Base-by-base conservation (phyloP, 441 rosid species). In the Mallotus japonicus region DNA sequence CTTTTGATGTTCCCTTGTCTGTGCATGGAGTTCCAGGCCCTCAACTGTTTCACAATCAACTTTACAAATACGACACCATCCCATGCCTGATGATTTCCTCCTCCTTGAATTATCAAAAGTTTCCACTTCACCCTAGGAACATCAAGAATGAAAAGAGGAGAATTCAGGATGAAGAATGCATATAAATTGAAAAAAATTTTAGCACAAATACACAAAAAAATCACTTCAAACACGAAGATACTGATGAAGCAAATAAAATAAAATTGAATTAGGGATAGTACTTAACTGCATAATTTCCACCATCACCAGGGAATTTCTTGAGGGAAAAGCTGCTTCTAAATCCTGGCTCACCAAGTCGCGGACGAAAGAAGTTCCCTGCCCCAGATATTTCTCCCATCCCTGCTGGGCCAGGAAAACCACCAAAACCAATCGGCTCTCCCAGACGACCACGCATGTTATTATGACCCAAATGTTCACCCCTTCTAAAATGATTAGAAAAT, bases 51-150 rank as follows among this genome's bases (percentile, higher is more conserved):
- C 89, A 75, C 97, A 89, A 62, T 91, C 95, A 63, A 91, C 83
- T 74, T 87, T 89, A 82, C 97, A 91, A 57, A 91, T 86, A 32
- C 93, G 92, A 72, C 97, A 91, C 97, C 97, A 91, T 47, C 93
- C 97, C 87, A 80, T 82, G 87, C 81, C 81, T 69, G 79, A 44
- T 40, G 83, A 73, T 79, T 76, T 87, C 80, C 91, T 85, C 83
- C 83, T 88, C 75, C 89, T 87, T 49, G 81, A 75, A 80, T 75
- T 79, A 65, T 86, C 92, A 71, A 82, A 82, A 71, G 85, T 68
- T 61, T 85, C 90, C 76, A 77, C 49, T 15, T 80, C 89, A 64
- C 85, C 87, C 93, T 89, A 81, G 67, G 73, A 62, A 67, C 63
- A 74, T 32, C 22, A 37, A 72, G 19, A 73, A 70, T 59, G 13